Percentiles rank a stretch among this genome's conserved stretches.
Conservation (phyloP, 2,329 filamentous ascomycete genomes). For the Aschersonia sp. region DNA sequence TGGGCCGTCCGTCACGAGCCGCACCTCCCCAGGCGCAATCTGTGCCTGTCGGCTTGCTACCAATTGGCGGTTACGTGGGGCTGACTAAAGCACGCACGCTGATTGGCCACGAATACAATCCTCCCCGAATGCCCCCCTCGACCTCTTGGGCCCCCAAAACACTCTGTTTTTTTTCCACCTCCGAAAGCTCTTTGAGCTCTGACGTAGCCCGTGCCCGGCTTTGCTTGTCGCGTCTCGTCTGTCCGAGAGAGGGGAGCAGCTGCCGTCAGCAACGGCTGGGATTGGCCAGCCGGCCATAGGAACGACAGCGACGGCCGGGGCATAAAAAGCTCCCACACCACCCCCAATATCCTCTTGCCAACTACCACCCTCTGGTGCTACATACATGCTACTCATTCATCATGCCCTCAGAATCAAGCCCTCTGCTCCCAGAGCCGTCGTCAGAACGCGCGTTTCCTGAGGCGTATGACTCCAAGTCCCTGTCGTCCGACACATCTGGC, state of each 20-base stretch:
- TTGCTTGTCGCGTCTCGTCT: too few species aligned
- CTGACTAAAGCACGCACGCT: conserved; percentile 17
- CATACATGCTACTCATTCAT: not conserved
- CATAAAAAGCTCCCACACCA: too few species aligned
- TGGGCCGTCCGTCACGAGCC: too few species aligned
- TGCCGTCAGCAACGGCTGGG: too few species aligned
- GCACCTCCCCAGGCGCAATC: not conserved
- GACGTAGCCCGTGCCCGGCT: too few species aligned
- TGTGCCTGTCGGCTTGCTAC: not conserved
- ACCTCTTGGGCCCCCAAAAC: too few species aligned
- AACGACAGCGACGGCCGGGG: too few species aligned
- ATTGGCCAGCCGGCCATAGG: too few species aligned
- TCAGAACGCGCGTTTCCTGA: conserved; percentile 10
- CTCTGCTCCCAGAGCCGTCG: conserved; percentile 17
- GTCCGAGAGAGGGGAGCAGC: too few species aligned
- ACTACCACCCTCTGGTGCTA: not conserved
- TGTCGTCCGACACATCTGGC: conserved; percentile 5
- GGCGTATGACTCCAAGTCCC: conserved; percentile 11
- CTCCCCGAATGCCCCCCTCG: too few species aligned
- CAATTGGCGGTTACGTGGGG: conserved; percentile 9
- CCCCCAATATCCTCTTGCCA: not conserved
- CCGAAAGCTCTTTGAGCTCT: too few species aligned
- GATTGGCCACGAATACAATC: conserved; percentile 11
- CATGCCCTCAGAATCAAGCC: conserved; percentile 14
- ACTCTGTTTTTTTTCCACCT: too few species aligned